Base-by-base conservation (phyloP, 2,329 filamentous ascomycete genomes). In the Trichoderma gracile region DNA sequence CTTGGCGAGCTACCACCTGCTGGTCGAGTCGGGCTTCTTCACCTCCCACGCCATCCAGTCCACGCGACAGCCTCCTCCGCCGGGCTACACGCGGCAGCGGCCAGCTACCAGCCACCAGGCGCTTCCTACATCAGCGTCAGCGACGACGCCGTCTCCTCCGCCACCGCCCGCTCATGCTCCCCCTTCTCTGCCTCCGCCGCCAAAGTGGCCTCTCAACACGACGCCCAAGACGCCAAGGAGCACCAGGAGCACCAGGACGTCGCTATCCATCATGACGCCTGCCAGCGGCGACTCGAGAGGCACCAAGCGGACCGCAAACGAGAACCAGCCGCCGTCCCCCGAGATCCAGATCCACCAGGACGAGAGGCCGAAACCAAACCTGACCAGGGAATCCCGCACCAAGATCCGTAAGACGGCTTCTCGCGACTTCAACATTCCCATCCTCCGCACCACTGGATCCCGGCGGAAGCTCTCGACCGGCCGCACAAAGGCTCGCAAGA, bases 11-110 rank as follows among this genome's bases (percentile, higher is more conserved):
- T 87, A 87, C 73, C 81, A 85, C 68, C 76, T 83, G 68, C 79
- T 87, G 64, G 78, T 86, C 69, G 80, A 82, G 2, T 80, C 80
- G 6, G 84, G 84, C 65, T 87, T 87, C 79, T 87, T 87, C 72
- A 78, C 81, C 53, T 77, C 81, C 25, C 84, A 86, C 67, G 84
- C 84, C 59, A 86, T 86, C 66, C 81, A 83, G 66, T 85, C 83
- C 5, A 84, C 82, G 1, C 78, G 84, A 3, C 82, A 82, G 70
- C 81, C 77, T 1, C 64, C 57, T 47, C 64, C 64, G 56, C 56
- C 57, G 14, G 50, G 49, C 19, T 40, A 38, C n/a, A 17, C 17
- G n/a, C 45, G 45, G 49, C 64, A 52, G 30, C 56, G 60, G 19
- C 53, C 54, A 42, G 65, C 47, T 25, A 66, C 30, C 21, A 67